A percentile compares a stretch with the other conserved stretches of the same genome.
Evolutionary conservation across 83 land plant species (phyloP).

Genomic region (Isoetes engelmannii): DNA sequence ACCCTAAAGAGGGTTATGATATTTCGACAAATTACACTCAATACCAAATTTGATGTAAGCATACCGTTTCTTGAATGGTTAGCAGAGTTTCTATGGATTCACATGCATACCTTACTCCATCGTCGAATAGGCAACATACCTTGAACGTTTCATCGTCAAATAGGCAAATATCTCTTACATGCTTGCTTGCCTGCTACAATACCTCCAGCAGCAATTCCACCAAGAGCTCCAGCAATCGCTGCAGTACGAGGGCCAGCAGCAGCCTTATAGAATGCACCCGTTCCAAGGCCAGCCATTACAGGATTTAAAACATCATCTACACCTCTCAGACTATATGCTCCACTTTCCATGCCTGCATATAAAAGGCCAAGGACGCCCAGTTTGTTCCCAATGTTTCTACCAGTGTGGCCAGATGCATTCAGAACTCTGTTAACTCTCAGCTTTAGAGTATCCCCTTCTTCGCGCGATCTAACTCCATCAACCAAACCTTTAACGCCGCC

Average conservation of each 20-base stretch:
- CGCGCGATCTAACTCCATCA: slow-evolving; percentile 46
- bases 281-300: slow-evolving; percentile 69
- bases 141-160: neutral
- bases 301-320: slow-evolving; percentile 62
- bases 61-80: no score
- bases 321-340: slow-evolving; percentile 32
- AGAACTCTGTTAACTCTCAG: slow-evolving; percentile 62
- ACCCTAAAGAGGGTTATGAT: no score
- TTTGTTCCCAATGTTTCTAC: slow-evolving; percentile 51
- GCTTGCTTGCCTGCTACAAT: slow-evolving; percentile 59
- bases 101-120: no score
- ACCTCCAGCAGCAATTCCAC: slow-evolving; percentile 52
- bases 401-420: slow-evolving; percentile 64
- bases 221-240: slow-evolving; percentile 62
- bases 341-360: slow-evolving; percentile 76
- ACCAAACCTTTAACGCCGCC: slow-evolving; percentile 52
- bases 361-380: slow-evolving; percentile 69
- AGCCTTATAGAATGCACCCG: slow-evolving; percentile 69
- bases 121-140: no score
- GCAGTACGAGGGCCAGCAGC: slow-evolving; percentile 74
- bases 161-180: slow-evolving; percentile 45
- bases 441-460: slow-evolving; percentile 60
- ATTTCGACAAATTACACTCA: no score
- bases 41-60: no score
- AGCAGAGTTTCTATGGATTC: no score